Evolutionary conservation across 2,329 filamentous ascomycete genomes (phyloP).

Genomic region (Beauveria bassiana): DNA sequence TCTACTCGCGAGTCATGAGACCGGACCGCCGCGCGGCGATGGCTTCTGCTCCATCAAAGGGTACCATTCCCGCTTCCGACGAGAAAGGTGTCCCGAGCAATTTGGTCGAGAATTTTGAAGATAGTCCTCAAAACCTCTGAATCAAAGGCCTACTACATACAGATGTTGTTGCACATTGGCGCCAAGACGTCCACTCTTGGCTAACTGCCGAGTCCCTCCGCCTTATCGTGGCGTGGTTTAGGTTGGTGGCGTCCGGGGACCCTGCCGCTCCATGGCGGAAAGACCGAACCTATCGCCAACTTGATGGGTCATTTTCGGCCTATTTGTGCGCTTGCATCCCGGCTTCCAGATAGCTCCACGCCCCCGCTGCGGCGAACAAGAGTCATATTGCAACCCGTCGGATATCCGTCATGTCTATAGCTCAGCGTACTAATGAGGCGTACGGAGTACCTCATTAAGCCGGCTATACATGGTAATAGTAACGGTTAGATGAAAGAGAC

Average conservation of each 20-base stretch:
- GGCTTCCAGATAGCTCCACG: neutral
- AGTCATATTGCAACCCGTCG: neutral
- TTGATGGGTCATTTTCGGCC: neutral
- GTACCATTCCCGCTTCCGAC: too few species aligned
- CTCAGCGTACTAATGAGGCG: neutral
- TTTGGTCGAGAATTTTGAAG: neutral
- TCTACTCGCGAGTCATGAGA: neutral
- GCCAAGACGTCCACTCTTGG: neutral
- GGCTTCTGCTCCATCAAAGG: too few species aligned
- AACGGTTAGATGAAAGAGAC: neutral
- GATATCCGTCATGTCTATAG: neutral
- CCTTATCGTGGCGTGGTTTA: neutral
- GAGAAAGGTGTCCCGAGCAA: neutral
- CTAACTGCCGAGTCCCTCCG: neutral
- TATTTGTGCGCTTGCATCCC: neutral
- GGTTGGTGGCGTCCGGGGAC: neutral
- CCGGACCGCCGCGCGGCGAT: too few species aligned
- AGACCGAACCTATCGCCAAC: neutral
- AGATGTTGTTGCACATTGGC: too few species aligned
- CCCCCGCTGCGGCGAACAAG: neutral
- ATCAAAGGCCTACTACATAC: neutral
- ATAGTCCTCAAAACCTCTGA: too few species aligned
- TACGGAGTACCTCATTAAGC: neutral
- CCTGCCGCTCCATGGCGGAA: neutral
- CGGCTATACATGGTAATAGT: neutral